A percentile compares a stretch with the other conserved stretches of the same genome.
Evolutionary conservation across 768 basidiomycete species (phyloP).

Genomic region (Naganishia onofrii): DNA sequence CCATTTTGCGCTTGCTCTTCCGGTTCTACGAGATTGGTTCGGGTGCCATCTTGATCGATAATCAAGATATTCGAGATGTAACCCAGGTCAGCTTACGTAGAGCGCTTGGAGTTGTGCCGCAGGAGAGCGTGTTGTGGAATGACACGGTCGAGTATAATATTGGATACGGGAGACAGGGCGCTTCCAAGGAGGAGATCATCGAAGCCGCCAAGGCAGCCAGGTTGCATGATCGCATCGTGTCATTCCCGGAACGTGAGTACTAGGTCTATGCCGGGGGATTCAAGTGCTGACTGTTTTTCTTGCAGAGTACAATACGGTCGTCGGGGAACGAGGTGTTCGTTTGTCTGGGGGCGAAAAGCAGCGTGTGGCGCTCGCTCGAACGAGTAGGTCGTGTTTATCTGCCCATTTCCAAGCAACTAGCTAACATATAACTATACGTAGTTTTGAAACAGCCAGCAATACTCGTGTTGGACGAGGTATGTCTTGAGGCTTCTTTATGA

Average conservation of each 20-base stretch:
- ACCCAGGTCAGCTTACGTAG: constrained; percentile 75
- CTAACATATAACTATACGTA: background rate
- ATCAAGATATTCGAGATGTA: constrained; percentile 80
- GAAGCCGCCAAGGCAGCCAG: constrained; percentile 75
- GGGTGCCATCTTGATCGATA: constrained; percentile 80
- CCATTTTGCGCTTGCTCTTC: constrained; percentile 77
- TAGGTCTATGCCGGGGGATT: background rate
- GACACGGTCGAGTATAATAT: constrained; percentile 51
- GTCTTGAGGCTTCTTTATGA: constrained; percentile 57
- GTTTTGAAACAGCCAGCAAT: constrained; percentile 80
- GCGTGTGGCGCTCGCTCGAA: constrained; percentile 80
- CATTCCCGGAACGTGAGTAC: constrained; percentile 65
- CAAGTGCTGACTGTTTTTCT: background rate
- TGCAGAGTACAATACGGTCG: constrained; percentile 67
- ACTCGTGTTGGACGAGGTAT: constrained; percentile 73
- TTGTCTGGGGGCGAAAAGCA: constrained; percentile 87
- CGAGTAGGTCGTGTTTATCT: constrained; percentile 48
- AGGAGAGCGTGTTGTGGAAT: constrained; percentile 59
- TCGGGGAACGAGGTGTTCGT: constrained; percentile 84
- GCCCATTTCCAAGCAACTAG: background rate
- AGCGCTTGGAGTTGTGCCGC: constrained; percentile 86
- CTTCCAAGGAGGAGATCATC: constrained; percentile 71
- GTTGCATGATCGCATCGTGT: constrained; percentile 79
- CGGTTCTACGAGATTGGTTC: constrained; percentile 84
- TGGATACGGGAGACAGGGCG: constrained; percentile 74